Base-by-base conservation (phyloP, 1,284 basidiomycete genomes). In the Chiua sp. region DNA sequence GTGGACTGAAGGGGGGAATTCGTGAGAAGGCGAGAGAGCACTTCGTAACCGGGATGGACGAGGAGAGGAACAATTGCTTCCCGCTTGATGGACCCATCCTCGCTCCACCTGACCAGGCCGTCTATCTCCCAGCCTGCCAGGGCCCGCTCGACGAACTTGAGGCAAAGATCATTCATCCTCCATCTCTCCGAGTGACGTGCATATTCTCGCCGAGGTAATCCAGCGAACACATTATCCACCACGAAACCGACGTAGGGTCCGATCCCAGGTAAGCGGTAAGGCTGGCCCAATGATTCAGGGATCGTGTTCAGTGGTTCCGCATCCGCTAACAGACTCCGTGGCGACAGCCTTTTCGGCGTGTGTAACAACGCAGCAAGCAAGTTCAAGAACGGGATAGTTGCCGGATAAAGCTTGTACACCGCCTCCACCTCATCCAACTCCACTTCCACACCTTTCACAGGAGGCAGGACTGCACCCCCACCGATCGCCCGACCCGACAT, bases 371-470 rank as follows among this genome's bases (percentile, higher is more conserved):
- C 90, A 59, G 86, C 85, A 58, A 99, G 85, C 57, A 98, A 85
- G 61, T 86, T 86, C 56, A 98, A 78, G 78, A 98, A 97, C 0
- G 94, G 90, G 15, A 94, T 90, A 0, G 95, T 96, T 7, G 92
- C 86, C 0, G 95, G 94, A 73, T 96, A 98, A 54, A 88, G 72
- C 70, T 87, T 86, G 68, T 90, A 86, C 7, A 85, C 82, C 15
- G 91, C 81, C 76, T 99, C 96, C 53, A 95, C 87, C 67, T 94
- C 88, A 65, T 96, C 94, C 53, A 98, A 75, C 71, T 97, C 93
- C 5, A 89, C 79, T 67, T 92, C 89, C 0, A 92, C 86, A 0
- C 91, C 91, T 68, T 87, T 90, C 16, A 84, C 85, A 16, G 83
- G 77, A 4, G 82, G 77, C 15, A 87, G 68, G 26, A 80, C 69